Conservation (phyloP, 257 asterid genomes). For the Rauvolfia tetraphylla region DNA sequence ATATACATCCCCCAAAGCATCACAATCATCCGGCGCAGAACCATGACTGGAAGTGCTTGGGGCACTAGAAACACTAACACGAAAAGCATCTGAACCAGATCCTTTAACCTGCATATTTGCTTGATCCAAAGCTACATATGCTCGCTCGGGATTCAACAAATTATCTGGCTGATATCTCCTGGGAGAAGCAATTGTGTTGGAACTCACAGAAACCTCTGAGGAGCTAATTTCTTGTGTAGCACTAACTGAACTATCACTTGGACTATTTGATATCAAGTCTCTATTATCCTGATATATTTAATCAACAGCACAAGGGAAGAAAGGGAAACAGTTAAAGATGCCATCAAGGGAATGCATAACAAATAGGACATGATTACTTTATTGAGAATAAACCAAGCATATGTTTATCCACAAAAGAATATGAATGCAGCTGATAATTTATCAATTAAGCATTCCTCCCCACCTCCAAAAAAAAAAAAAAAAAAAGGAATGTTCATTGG, state of each 20-base stretch:
- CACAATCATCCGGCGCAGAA: slow-evolving; percentile 89
- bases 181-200: slow-evolving; percentile 58
- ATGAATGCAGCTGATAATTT: not conserved
- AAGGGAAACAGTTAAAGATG: not conserved
- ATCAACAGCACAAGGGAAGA: not conserved
- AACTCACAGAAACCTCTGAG: slow-evolving; percentile 58
- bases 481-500: not conserved
- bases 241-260: slow-evolving; percentile 73
- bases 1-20: slow-evolving; percentile 84
- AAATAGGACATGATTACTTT: not conserved
- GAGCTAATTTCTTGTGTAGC: slow-evolving; percentile 64
- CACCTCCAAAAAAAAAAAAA: not conserved
- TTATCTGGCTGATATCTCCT: slow-evolving; percentile 44
- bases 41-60: slow-evolving; percentile 98
- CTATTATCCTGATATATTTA: slow-evolving; percentile 46
- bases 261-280: slow-evolving; percentile 72
- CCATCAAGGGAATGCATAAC: not conserved
- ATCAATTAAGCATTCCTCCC: not conserved
- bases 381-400: not conserved
- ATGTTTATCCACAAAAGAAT: not conserved
- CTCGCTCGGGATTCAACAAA: slow-evolving; percentile 49
- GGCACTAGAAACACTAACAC: slow-evolving; percentile 94
- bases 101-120: slow-evolving; percentile 78
- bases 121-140: slow-evolving; percentile 76
- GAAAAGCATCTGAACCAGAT: slow-evolving; percentile 75